A percentile compares a stretch with the other conserved stretches of the same genome.
These are phyloP conservation scores for Camellia sinensis DNA, from an alignment of 148 eudicot genomes.

Conservation along the genomic window DNA sequence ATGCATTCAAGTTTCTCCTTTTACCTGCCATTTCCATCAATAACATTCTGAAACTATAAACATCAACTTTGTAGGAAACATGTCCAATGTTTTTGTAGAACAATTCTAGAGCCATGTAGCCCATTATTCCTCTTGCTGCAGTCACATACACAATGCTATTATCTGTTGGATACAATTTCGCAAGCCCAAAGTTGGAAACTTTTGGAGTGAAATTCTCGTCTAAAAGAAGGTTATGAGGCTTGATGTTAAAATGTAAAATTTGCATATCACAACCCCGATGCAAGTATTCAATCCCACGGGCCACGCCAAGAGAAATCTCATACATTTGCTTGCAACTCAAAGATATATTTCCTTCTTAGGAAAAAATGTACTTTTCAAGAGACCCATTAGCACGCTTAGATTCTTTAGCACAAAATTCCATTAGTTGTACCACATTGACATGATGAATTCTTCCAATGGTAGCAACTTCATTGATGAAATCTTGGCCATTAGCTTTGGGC, in stretches of 20 bases:
- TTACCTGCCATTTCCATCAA: neutral
- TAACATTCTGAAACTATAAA: constrained; percentile 19
- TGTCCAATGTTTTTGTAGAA: constrained; percentile 24
- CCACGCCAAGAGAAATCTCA: constrained; percentile 24
- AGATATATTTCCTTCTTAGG: neutral
- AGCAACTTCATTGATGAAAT: constrained; percentile 26
- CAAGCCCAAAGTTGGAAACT: constrained; percentile 26
- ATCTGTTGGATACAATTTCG: constrained; percentile 19
- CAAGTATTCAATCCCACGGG: constrained; percentile 24
- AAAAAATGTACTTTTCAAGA: constrained; percentile 23
- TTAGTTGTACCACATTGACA: constrained; percentile 25
- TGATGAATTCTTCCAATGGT: constrained; percentile 7
- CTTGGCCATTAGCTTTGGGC: constrained; percentile 22
- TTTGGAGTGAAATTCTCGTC: constrained; percentile 20
- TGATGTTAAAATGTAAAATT: constrained; percentile 16
- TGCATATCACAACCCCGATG: constrained; percentile 30
- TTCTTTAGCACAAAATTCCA: constrained; percentile 23
- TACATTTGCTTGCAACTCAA: constrained; percentile 21
- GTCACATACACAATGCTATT: constrained; percentile 7
- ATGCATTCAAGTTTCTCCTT: neutral
- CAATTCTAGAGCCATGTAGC: neutral
- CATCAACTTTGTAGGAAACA: constrained; percentile 20
- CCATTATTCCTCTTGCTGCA: constrained; percentile 7
- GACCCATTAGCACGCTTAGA: constrained; percentile 19
- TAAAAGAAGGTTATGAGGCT: no score